Evolutionary conservation across 768 basidiomycete species (phyloP).

Genomic region (Pulveroboletus frians): DNA sequence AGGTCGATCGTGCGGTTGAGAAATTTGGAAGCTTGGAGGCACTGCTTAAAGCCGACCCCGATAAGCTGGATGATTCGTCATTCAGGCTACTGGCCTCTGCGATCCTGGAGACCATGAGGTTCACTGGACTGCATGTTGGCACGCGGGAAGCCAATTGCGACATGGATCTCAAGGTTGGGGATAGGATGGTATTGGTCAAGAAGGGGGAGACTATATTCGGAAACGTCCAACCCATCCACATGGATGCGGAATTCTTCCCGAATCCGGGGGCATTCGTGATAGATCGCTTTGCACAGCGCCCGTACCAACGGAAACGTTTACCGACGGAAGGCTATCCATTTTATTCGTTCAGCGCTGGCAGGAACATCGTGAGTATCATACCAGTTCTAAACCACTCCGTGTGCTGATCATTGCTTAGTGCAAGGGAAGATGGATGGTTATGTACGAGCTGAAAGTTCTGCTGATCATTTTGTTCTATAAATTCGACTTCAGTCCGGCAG

Average conservation of each 20-base stretch:
- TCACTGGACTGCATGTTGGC: slow-evolving; percentile 14
- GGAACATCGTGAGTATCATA: slow-evolving; percentile 12
- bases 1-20: slow-evolving; percentile 36
- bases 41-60: slow-evolving; percentile 9
- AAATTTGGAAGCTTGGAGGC: slow-evolving; percentile 10
- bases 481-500: slow-evolving; percentile 12
- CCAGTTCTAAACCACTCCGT: neutral
- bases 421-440: slow-evolving; percentile 22
- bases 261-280: slow-evolving; percentile 12
- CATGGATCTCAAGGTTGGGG: slow-evolving; percentile 11
- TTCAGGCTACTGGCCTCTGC: slow-evolving; percentile 21
- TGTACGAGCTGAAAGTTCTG: slow-evolving; percentile 20
- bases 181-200: slow-evolving; percentile 11
- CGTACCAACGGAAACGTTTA: slow-evolving; percentile 11
- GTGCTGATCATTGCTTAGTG: slow-evolving; percentile 7
- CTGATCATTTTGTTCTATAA: slow-evolving; percentile 12
- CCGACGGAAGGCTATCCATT: slow-evolving; percentile 12
- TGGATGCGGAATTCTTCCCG: slow-evolving; percentile 10
- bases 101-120: slow-evolving; percentile 24
- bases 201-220: slow-evolving; percentile 19
- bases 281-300: slow-evolving; percentile 17
- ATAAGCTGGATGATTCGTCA: slow-evolving; percentile 13
- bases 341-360: slow-evolving; percentile 14
- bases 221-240: slow-evolving; percentile 16
- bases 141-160: slow-evolving; percentile 15